Percentiles rank a stretch among this genome's conserved stretches.
These are phyloP conservation scores for Alternaria triticimaculans DNA, from an alignment of 2,329 filamentous ascomycete species.

Conservation along the genomic window DNA sequence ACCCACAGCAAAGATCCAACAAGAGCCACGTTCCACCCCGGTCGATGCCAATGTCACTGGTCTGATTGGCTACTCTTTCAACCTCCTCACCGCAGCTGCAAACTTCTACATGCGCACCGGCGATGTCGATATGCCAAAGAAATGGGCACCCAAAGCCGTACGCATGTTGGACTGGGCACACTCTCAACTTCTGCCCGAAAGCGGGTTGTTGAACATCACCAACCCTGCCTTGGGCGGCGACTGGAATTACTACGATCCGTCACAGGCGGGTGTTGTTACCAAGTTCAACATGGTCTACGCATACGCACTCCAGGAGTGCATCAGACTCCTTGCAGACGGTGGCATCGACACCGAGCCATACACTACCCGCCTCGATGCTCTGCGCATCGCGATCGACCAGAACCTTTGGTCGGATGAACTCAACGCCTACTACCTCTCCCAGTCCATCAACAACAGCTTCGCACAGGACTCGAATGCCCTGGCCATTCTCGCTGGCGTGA, in stretches of 20 bases:
- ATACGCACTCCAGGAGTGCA: neutral
- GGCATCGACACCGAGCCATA: neutral
- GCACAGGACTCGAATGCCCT: neutral
- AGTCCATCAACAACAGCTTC: neutral
- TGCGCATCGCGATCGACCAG: neutral
- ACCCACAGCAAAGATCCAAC: neutral
- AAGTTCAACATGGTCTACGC: neutral
- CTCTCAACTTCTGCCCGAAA: constrained; percentile 29
- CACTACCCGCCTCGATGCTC: neutral
- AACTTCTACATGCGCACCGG: constrained; percentile 40
- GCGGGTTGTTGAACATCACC: neutral
- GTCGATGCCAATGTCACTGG: constrained; percentile 38
- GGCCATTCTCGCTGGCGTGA: neutral
- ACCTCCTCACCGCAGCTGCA: constrained; percentile 37
- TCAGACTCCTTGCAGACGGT: neutral
- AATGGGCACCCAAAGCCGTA: constrained; percentile 36
- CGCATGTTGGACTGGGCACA: constrained; percentile 48
- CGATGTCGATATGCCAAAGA: constrained; percentile 28
- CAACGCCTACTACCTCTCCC: neutral
- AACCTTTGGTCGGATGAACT: neutral
- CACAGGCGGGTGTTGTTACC: neutral
- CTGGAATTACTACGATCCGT: neutral
- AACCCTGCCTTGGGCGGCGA: neutral
- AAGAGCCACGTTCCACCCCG: neutral
- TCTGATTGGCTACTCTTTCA: constrained; percentile 47